Conservation (phyloP, 2,329 filamentous ascomycete species). For the Aspergillus thermomutatus region DNA sequence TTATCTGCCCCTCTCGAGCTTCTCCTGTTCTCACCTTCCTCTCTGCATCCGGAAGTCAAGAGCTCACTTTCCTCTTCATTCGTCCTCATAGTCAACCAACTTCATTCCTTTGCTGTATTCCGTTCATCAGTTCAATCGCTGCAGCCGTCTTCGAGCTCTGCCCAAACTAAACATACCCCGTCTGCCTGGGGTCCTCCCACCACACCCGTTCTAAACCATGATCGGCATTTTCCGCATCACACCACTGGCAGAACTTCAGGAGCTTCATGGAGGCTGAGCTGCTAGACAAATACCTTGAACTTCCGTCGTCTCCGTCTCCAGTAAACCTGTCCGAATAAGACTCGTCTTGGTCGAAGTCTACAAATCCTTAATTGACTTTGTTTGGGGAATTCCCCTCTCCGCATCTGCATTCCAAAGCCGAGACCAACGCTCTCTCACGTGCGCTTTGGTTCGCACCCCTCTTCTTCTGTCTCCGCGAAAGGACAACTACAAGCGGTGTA, state of each 20-base stretch:
- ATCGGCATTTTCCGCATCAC: conserved; percentile 20
- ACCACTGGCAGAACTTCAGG: conserved; percentile 22
- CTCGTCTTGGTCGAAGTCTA: background rate
- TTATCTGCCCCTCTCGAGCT: conserved; percentile 2
- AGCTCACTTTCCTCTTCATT: background rate
- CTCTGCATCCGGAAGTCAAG: conserved; percentile 2
- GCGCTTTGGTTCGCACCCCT: background rate
- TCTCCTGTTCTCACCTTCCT: background rate
- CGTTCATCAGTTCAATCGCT: background rate
- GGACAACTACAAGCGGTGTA: background rate
- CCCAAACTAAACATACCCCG: background rate
- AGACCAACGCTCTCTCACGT: background rate
- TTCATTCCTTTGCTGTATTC: background rate
- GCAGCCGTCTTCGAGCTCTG: background rate
- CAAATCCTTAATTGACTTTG: background rate
- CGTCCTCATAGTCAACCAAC: conserved; percentile 4
- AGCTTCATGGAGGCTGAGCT: conserved; percentile 28
- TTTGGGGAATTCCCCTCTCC: background rate
- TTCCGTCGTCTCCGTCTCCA: background rate
- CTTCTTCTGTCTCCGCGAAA: background rate
- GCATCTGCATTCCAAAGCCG: background rate
- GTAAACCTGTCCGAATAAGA: background rate
- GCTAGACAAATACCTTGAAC: conserved; percentile 5
- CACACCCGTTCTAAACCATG: conserved; percentile 19
- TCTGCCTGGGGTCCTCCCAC: conserved; percentile 1